Evolutionary conservation across 108 stramenopile genomes (phyloP).

Genomic region (Discostella pseudostelligera): DNA sequence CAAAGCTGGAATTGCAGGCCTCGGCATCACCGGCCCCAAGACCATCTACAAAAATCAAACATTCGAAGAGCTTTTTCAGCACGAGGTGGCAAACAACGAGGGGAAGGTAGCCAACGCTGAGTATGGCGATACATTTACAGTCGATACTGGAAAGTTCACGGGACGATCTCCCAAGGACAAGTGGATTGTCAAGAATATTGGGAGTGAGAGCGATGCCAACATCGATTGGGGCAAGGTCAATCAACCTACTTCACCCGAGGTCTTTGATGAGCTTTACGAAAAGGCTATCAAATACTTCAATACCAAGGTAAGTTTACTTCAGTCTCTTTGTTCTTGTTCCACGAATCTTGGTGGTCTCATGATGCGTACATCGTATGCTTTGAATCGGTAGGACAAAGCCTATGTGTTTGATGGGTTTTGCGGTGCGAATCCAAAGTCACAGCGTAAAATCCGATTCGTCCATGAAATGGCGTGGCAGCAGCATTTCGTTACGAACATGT

Average conservation of each 20-base stretch:
- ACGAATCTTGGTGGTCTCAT: not conserved
- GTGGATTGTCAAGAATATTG: slow-evolving; percentile 81
- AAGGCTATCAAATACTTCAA: slow-evolving; percentile 92
- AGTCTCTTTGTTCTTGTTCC: not conserved
- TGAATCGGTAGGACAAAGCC: slow-evolving; percentile 56
- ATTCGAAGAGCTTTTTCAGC: slow-evolving; percentile 90
- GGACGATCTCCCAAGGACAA: slow-evolving; percentile 97
- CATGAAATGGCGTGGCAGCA: slow-evolving; percentile 99
- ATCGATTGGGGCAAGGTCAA: slow-evolving; percentile 96
- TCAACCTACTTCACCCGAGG: slow-evolving; percentile 86
- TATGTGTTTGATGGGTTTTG: slow-evolving; percentile 95
- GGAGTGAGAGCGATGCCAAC: slow-evolving; percentile 72
- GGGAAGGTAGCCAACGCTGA: slow-evolving; percentile 79
- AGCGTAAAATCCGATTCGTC: slow-evolving; percentile 93
- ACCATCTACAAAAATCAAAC: slow-evolving; percentile 90
- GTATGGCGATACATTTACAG: slow-evolving; percentile 89
- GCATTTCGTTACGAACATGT: slow-evolving; percentile 96
- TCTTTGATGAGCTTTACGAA: slow-evolving; percentile 93
- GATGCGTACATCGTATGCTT: not conserved
- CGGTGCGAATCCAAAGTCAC: slow-evolving; percentile 86
- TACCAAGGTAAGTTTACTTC: slow-evolving; percentile 28
- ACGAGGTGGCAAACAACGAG: slow-evolving; percentile 91
- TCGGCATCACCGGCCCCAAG: slow-evolving; percentile 80
- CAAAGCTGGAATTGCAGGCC: slow-evolving; percentile 61
- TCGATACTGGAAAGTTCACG: slow-evolving; percentile 97